Conservation (phyloP, 192 early-diverging fungal genomes). For the Backusella tarrabulga region DNA sequence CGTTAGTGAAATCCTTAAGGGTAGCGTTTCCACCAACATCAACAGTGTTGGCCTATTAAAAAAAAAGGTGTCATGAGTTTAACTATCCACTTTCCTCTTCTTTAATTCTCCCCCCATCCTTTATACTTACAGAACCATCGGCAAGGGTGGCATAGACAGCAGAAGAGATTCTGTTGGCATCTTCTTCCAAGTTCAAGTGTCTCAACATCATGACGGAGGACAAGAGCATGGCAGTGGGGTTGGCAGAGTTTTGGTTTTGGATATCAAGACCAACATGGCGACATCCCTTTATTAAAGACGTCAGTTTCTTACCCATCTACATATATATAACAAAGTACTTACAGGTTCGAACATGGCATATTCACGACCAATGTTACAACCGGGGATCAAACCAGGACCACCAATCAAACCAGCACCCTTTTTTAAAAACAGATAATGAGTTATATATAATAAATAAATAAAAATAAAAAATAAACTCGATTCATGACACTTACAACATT, state of each 20-base stretch:
- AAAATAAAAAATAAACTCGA: neutral
- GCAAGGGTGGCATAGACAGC: constrained; percentile 90
- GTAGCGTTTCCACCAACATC: constrained; percentile 87
- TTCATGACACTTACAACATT: constrained; percentile 64
- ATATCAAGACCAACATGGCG: constrained; percentile 98
- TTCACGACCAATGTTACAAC: constrained; percentile 97
- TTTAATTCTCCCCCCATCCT: neutral
- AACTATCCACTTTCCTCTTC: neutral
- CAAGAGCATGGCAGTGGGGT: constrained; percentile 92
- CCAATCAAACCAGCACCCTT: constrained; percentile 92
- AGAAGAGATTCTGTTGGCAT: constrained; percentile 88
- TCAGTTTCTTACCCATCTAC: neutral
- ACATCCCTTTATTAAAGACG: constrained; percentile 58
- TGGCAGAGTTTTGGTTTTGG: constrained; percentile 91
- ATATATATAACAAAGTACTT: constrained; percentile 18
- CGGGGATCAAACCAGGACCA: constrained; percentile 94
- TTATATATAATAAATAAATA: neutral
- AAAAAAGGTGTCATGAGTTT: neutral
- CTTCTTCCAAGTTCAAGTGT: constrained; percentile 86
- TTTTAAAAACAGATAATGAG: neutral
- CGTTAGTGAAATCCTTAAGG: constrained; percentile 93
- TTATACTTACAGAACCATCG: constrained; percentile 58
- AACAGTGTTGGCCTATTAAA: constrained; percentile 59
- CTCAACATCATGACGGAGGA: constrained; percentile 95
- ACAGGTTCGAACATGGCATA: constrained; percentile 97